Base-by-base conservation (phyloP, 371 early-diverging fungal genomes). In the Mucor plumbeus region DNA sequence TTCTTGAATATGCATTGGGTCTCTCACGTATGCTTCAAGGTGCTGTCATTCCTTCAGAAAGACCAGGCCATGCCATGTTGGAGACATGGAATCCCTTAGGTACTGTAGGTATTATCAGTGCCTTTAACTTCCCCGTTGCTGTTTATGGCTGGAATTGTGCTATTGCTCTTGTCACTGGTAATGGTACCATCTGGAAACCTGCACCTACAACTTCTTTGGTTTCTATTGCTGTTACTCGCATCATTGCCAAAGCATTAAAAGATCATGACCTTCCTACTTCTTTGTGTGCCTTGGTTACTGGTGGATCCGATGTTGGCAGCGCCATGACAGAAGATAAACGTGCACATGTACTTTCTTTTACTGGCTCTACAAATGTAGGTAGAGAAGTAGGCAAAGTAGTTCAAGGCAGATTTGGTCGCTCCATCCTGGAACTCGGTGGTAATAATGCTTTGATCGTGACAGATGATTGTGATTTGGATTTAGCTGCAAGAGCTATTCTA, bases 71-170 rank as follows among this genome's bases (percentile, higher is more conserved):
- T 77, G 86, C 92, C 64, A 95, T 98, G 96, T 87, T 96, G 82
- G 98, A 98, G 78, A 90, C 94, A 63, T 97, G 94, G 95, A 94
- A 97, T 73, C 98, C 98, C 19, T 82, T 97, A 21, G 98, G 98
- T 54, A 88, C 88, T 14, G 93, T 96, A 7, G 98, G 97, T 69
- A 94, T 98, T 65, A 96, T 98, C 69, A 92, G 95, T 40, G 98
- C 98, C 7, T 98, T 96, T 81, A 95, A 95, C 79, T 96, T 93
- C 73, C 83, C 83, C 48, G 88, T 89, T 11, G 90, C 89, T 65
- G 90, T 90, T 34, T 89, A 88, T 69, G 89, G 98, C 15, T 98
- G 98, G 98, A 98, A 98, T 85, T 87, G 90, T 67, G 95, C 98
- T 11, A 80, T 98, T 54, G 91, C 92, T 21, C 81, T 97, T 63